A percentile compares a stretch with the other conserved stretches of the same genome.
These are phyloP conservation scores for Polymyxa betae DNA, from an alignment of 208 protist species.

Conservation along the genomic window DNA sequence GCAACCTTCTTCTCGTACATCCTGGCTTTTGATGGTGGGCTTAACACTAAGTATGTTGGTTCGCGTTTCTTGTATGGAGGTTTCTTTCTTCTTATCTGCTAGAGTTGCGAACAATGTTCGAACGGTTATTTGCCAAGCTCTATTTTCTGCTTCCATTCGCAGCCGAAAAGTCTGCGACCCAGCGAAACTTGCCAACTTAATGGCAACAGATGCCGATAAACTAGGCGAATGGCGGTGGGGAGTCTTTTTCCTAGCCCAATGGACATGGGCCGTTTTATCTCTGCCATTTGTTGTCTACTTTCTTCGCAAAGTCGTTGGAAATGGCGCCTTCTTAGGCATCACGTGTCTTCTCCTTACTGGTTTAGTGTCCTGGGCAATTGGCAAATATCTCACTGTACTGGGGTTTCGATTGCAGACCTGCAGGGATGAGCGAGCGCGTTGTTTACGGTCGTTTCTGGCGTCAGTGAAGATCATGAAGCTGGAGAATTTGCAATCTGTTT, in stretches of 20 bases:
- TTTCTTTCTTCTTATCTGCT: slow-evolving; percentile 62
- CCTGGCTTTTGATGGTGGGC: slow-evolving; percentile 25
- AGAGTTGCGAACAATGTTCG: slow-evolving; percentile 59
- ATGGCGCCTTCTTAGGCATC: slow-evolving; percentile 39
- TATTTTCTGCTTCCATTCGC: slow-evolving; percentile 17
- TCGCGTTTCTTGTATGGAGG: slow-evolving; percentile 65
- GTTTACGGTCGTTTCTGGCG: slow-evolving; percentile 28
- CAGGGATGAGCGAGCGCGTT: not conserved
- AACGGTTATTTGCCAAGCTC: slow-evolving; percentile 25
- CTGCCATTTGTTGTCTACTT: slow-evolving; percentile 64
- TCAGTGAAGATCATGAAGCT: slow-evolving; percentile 56
- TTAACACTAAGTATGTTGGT: slow-evolving; percentile 62
- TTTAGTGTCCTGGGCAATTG: not conserved
- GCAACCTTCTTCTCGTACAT: not conserved
- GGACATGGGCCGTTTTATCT: slow-evolving; percentile 62
- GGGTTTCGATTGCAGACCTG: not conserved
- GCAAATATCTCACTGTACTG: not conserved
- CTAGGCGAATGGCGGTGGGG: slow-evolving; percentile 57
- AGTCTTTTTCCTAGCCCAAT: slow-evolving; percentile 61
- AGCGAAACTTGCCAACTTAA: slow-evolving; percentile 58
- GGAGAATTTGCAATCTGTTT: not conserved
- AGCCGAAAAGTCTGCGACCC: not conserved
- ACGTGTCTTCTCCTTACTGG: not conserved
- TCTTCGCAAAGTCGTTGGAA: slow-evolving; percentile 41
- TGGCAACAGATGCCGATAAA: slow-evolving; percentile 68